A percentile compares a stretch with the other conserved stretches of the same genome.
These are phyloP conservation scores for Fusarium sp. DNA, from an alignment of 2,329 filamentous ascomycete species.

Conservation along the genomic window DNA sequence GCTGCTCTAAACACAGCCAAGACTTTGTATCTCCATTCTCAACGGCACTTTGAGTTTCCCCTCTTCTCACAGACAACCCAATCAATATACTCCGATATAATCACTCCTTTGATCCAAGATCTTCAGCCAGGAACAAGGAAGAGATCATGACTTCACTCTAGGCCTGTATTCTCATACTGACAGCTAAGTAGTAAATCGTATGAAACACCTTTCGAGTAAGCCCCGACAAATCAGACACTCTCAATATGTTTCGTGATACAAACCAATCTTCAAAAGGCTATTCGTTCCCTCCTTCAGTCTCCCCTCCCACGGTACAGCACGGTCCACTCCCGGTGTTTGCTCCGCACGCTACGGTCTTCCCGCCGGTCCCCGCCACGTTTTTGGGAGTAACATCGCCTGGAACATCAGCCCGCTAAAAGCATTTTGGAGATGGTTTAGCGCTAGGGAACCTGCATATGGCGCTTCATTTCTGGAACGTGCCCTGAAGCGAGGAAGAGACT, in stretches of 20 bases:
- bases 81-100: neutral
- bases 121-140: neutral
- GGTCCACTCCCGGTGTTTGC: slow-evolving; percentile 19
- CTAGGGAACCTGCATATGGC: slow-evolving; percentile 21
- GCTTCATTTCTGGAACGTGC: slow-evolving; percentile 26
- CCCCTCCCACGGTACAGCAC: slow-evolving; percentile 2
- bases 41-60: neutral
- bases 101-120: slow-evolving; percentile 12
- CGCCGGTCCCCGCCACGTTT: slow-evolving; percentile 1
- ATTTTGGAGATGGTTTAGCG: slow-evolving; percentile 21
- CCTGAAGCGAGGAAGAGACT: neutral
- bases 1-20: neutral
- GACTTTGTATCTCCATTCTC: neutral
- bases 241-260: slow-evolving; percentile 6
- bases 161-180: neutral
- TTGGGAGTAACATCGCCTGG: slow-evolving; percentile 15
- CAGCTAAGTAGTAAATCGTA: neutral
- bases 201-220: neutral
- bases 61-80: neutral
- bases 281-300: neutral
- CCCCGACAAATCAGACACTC: neutral
- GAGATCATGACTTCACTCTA: neutral
- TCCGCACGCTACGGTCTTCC: slow-evolving; percentile 8
- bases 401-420: slow-evolving; percentile 28
- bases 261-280: slow-evolving; percentile 6